Percentiles rank a stretch among this genome's conserved stretches.
Conservation (phyloP, 2,329 filamentous ascomycete species). For the Beauveria sp. region DNA sequence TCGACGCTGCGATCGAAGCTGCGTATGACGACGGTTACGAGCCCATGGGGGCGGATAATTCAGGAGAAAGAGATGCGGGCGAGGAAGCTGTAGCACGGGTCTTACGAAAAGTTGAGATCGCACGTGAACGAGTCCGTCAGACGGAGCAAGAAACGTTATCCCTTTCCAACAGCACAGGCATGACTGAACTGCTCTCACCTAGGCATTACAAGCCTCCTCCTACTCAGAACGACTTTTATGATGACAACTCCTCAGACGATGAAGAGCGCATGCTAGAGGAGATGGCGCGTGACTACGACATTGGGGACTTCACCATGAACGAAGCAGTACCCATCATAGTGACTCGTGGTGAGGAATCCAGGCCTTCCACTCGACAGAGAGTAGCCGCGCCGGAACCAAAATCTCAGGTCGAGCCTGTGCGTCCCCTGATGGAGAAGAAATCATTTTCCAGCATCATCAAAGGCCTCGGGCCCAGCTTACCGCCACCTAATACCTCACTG, state of each 20-base stretch:
- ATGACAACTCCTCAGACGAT: constrained; percentile 58
- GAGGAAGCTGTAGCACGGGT: constrained; percentile 46
- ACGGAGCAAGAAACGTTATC: constrained; percentile 57
- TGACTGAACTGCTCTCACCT: neutral
- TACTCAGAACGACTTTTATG: constrained; percentile 49
- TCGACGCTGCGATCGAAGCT: constrained; percentile 92
- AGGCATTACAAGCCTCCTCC: constrained; percentile 11
- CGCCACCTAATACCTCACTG: constrained; percentile 42
- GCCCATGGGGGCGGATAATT: constrained; percentile 49
- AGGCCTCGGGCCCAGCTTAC: constrained; percentile 25
- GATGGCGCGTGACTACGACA: constrained; percentile 74
- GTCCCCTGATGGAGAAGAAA: constrained; percentile 61
- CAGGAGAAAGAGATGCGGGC: constrained; percentile 30
- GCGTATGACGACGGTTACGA: constrained; percentile 91
- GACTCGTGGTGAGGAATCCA: constrained; percentile 37
- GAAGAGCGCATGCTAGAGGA: constrained; percentile 78
- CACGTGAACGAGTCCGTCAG: constrained; percentile 67
- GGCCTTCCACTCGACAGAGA: constrained; percentile 44
- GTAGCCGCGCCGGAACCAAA: constrained; percentile 43
- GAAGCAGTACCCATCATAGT: constrained; percentile 27
- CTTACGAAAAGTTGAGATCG: constrained; percentile 61
- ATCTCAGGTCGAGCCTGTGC: constrained; percentile 46
- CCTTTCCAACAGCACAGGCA: constrained; percentile 15
- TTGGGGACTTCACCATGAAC: constrained; percentile 74
- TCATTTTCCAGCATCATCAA: constrained; percentile 16